These are phyloP conservation scores for Auxenochlorella pyrenoidosa DNA, from an alignment of 139 green algal species.

Conservation along the genomic window DNA sequence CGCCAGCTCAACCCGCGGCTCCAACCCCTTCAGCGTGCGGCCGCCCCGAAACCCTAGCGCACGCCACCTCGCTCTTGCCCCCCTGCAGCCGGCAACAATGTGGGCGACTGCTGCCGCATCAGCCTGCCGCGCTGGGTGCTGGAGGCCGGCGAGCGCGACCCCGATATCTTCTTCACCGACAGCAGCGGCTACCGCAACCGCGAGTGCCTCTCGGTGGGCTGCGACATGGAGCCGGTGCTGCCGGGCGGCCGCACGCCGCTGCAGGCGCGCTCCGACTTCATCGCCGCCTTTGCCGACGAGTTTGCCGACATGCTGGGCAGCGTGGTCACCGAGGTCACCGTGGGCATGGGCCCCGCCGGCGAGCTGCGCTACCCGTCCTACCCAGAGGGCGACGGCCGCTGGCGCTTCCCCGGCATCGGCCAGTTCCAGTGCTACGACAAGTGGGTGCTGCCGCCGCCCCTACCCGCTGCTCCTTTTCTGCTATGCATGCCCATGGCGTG, in stretches of 20 bases:
- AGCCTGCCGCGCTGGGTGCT: slow-evolving; percentile 95
- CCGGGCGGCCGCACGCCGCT: slow-evolving; percentile 85
- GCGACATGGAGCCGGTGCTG: slow-evolving; percentile 87
- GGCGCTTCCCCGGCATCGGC: slow-evolving; percentile 96
- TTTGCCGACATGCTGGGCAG: slow-evolving; percentile 75
- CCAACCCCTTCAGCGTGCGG: too few relatives aligned
- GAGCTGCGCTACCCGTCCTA: slow-evolving; percentile 99
- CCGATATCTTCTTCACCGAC: slow-evolving; percentile 98
- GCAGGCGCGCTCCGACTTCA: slow-evolving; percentile 94
- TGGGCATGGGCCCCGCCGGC: slow-evolving; percentile 95
- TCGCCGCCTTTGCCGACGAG: slow-evolving; percentile 86
- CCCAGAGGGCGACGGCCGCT: slow-evolving; percentile 92
- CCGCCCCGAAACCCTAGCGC: too few relatives aligned
- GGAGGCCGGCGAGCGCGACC: slow-evolving; percentile 86
- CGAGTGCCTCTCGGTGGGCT: slow-evolving; percentile 96
- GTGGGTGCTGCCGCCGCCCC: background rate
- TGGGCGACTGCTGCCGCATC: slow-evolving; percentile 93
- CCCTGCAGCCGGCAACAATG: slow-evolving; percentile 82
- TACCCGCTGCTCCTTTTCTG: too few relatives aligned
- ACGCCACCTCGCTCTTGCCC: too few relatives aligned
- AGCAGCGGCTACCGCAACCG: slow-evolving; percentile 84
- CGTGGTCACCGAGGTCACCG: slow-evolving; percentile 92
- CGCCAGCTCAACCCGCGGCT: background rate
- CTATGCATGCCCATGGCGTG: too few relatives aligned
- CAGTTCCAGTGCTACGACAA: slow-evolving; percentile 99